These are phyloP conservation scores for Lepidium didymum DNA, from an alignment of 345 rosid genomes.

Conservation along the genomic window DNA sequence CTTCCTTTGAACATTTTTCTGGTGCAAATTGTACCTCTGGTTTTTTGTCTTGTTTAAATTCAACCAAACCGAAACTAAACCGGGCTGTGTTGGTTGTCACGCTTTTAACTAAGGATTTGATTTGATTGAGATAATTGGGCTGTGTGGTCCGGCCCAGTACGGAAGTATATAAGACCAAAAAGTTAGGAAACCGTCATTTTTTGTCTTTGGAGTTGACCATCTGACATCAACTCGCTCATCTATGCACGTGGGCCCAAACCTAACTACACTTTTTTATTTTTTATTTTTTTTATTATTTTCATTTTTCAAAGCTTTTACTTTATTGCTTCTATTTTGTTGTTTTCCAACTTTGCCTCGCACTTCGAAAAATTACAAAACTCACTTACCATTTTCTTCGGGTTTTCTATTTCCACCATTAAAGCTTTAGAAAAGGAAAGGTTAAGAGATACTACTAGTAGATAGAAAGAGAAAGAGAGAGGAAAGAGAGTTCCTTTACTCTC, in stretches of 20 bases:
- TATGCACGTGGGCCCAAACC: slow-evolving; percentile 31
- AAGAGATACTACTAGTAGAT: not conserved
- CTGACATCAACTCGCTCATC: slow-evolving; percentile 33
- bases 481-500: slow-evolving; percentile 23
- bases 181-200: slow-evolving; percentile 12
- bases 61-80: not conserved
- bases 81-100: not conserved
- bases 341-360: slow-evolving; percentile 36
- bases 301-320: slow-evolving; percentile 19
- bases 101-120: not conserved
- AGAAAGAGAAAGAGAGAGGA: not conserved
- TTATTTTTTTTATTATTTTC: not conserved
- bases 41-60: no score
- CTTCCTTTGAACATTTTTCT: not conserved
- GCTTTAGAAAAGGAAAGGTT: slow-evolving; percentile 11
- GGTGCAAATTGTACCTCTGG: no score
- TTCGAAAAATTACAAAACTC: slow-evolving; percentile 22
- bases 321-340: slow-evolving; percentile 7
- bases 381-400: slow-evolving; percentile 11
- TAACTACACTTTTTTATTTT: not conserved
- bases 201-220: slow-evolving; percentile 36
- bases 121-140: not conserved
- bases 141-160: slow-evolving; percentile 12
- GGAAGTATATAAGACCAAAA: slow-evolving; percentile 13
- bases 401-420: slow-evolving; percentile 20